These are phyloP conservation scores for Colletotrichum melonis DNA, from an alignment of 2,329 filamentous ascomycete genomes.

Conservation along the genomic window DNA sequence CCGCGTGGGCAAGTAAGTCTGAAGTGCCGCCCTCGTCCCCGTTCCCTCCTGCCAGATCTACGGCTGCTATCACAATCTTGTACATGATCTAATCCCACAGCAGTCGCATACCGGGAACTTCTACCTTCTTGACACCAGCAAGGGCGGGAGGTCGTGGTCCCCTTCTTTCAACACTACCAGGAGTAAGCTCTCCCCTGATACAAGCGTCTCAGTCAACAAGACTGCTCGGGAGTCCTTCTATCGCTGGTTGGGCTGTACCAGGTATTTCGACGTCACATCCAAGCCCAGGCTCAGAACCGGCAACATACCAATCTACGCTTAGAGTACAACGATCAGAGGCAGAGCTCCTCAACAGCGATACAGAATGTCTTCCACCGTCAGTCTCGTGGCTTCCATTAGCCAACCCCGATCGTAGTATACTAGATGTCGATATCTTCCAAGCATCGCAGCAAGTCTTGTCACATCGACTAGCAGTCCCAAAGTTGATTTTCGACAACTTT, in stretches of 20 bases:
- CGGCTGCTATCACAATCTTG: background rate
- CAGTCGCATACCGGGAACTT: constrained; percentile 30
- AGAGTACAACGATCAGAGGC: background rate
- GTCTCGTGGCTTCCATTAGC: background rate
- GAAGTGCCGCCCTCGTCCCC: too few species aligned
- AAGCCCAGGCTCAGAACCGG: background rate
- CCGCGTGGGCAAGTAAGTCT: constrained; percentile 42
- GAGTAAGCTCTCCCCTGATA: constrained; percentile 36
- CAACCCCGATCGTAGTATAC: constrained; percentile 32
- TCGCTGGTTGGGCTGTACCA: background rate
- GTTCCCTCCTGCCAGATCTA: background rate
- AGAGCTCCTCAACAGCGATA: background rate
- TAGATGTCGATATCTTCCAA: constrained; percentile 43
- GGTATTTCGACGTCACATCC: background rate
- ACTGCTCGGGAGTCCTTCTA: background rate
- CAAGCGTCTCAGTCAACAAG: constrained; percentile 27
- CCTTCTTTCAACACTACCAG: constrained; percentile 23
- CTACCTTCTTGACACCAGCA: constrained; percentile 20
- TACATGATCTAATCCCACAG: background rate
- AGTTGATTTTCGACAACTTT: constrained; percentile 30
- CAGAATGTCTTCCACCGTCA: background rate
- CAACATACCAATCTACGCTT: background rate
- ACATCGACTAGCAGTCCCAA: constrained; percentile 37
- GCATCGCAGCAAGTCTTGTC: constrained; percentile 43
- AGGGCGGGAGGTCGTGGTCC: constrained; percentile 12